phyloP scores from a whole-genome alignment of 495 filamentous ascomycete genomes.

The Durotheca rogersii region DNA sequence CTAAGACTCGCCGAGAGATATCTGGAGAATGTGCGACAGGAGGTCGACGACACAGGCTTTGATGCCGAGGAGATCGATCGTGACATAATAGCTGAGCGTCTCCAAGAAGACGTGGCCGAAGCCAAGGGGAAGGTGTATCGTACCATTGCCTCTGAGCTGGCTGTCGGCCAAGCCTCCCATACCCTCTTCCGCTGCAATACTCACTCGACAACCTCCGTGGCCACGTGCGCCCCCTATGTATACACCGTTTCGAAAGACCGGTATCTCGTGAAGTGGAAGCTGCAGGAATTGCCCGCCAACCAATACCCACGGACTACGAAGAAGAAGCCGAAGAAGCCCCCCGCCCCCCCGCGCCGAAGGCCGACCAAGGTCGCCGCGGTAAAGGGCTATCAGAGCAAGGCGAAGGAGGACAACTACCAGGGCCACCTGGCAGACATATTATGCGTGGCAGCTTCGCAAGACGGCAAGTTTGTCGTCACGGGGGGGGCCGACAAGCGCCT shows the following conservation, averaged over 20 bases:
- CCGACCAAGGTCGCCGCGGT: conserved; percentile 70
- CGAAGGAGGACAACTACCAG: conserved; percentile 62
- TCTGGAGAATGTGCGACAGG: conserved; percentile 80
- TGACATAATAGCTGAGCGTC: conserved; percentile 83
- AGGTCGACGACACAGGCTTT: conserved; percentile 77
- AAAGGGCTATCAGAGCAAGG: conserved; percentile 63
- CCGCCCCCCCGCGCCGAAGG: conserved; percentile 63
- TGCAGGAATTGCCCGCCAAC: conserved; percentile 59
- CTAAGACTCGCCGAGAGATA: conserved; percentile 90
- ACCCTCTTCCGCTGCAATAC: conserved; percentile 74
- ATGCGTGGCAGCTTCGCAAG: conserved; percentile 79
- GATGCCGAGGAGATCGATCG: conserved; percentile 91
- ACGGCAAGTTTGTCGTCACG: conserved; percentile 87
- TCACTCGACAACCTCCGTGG: conserved; percentile 75
- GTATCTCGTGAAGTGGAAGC: conserved; percentile 82
- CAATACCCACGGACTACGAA: conserved; percentile 54
- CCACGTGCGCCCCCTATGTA: conserved; percentile 70
- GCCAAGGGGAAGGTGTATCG: conserved; percentile 87
- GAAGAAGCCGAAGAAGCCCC: conserved; percentile 61
- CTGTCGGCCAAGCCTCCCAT: conserved; percentile 61
- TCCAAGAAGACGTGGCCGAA: conserved; percentile 92
- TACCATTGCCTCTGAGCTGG: conserved; percentile 66
- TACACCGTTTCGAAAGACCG: conserved; percentile 89
- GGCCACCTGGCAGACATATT: conserved; percentile 78
- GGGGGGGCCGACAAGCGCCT: conserved; percentile 80